phyloP scores from a whole-genome alignment of 164 flowering plant species.

The Echeveria elegans region DNA sequence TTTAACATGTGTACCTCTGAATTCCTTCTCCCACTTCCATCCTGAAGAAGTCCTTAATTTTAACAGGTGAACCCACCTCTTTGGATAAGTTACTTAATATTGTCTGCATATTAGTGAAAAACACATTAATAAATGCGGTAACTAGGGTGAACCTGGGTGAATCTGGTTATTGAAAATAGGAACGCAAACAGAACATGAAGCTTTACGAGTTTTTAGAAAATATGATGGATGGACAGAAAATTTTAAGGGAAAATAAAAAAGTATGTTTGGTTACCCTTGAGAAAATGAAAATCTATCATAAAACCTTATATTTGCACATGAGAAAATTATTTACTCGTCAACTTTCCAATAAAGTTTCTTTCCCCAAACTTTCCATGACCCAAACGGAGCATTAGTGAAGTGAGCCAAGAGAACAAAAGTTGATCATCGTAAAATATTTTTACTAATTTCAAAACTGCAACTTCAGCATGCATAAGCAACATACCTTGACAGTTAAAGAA shows the following conservation, averaged over 20 bases:
- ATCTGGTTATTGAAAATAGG: no score
- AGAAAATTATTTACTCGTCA: no score
- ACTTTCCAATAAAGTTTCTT: no score
- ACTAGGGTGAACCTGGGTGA: background rate
- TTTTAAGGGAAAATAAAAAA: no score
- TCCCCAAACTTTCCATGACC: no score
- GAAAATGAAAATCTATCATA: no score
- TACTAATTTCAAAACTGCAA: background rate
- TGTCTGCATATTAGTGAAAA: conserved; percentile 33
- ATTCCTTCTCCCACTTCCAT: conserved; percentile 93
- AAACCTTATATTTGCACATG: no score
- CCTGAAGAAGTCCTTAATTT: conserved; percentile 60
- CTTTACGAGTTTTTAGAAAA: no score
- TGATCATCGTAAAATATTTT: background rate
- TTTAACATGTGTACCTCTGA: conserved; percentile 36
- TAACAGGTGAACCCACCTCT: conserved; percentile 78
- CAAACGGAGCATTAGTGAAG: background rate
- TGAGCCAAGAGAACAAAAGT: background rate
- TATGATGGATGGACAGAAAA: no score
- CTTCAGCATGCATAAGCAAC: background rate
- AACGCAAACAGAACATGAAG: no score
- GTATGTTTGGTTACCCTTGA: no score
- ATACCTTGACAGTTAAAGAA: conserved; percentile 61
- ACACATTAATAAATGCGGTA: background rate
- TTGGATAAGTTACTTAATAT: conserved; percentile 56